These are phyloP conservation scores for Noccaea bulbosa DNA, from an alignment of 345 rosid species.

Conservation along the genomic window DNA sequence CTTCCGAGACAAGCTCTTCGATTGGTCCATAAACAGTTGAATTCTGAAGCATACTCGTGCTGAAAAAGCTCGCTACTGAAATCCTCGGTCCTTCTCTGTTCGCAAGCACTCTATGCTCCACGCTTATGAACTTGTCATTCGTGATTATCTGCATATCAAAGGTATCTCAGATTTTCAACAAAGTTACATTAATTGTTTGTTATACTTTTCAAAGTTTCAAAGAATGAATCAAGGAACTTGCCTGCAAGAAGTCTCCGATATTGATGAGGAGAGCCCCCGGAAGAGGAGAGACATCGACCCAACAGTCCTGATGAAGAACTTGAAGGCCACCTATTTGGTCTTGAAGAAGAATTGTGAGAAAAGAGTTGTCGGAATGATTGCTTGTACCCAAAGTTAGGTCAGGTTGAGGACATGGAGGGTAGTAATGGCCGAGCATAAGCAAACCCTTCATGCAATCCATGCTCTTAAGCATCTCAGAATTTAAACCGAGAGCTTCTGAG, in stretches of 20 bases:
- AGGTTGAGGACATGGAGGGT: conserved; percentile 56
- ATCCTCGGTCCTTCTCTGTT: conserved; percentile 43
- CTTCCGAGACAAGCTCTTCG: conserved; percentile 43
- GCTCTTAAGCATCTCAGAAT: conserved; percentile 33
- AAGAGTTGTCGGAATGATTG: conserved; percentile 41
- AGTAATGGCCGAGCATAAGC: conserved; percentile 43
- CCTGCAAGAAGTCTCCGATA: conserved; percentile 50
- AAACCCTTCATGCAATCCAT: conserved; percentile 41
- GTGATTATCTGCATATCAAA: conserved; percentile 3
- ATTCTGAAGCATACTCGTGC: background rate
- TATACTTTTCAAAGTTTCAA: too few species aligned
- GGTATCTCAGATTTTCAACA: too few species aligned
- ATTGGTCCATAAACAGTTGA: conserved; percentile 43
- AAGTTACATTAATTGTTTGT: too few species aligned
- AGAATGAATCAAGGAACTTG: background rate
- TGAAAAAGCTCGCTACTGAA: conserved; percentile 48
- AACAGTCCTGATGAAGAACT: conserved; percentile 39
- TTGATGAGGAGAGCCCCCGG: conserved; percentile 44
- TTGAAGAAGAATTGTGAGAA: conserved; percentile 51
- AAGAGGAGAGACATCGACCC: conserved; percentile 47
- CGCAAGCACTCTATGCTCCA: conserved; percentile 41
- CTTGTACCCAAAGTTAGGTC: conserved; percentile 46
- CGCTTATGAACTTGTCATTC: conserved; percentile 47
- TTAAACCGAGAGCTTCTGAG: conserved; percentile 52
- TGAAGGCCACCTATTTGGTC: conserved; percentile 56